Conservation (phyloP, 257 asterid species). For the Avicennia marina region DNA sequence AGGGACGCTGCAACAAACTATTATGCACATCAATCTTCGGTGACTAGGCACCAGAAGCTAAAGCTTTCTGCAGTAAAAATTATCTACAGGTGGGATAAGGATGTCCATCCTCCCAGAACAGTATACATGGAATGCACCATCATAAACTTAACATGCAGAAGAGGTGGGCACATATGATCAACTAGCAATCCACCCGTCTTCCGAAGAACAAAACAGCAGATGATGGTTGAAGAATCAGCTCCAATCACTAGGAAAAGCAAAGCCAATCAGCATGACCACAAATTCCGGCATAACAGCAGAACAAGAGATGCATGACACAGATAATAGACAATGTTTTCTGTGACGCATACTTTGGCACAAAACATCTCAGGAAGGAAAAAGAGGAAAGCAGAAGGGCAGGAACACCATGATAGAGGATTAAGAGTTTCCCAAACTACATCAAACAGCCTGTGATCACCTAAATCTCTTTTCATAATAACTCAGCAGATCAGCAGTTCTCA, state of each 20-base stretch:
- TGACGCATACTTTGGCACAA: too few relatives aligned
- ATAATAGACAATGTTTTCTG: too few relatives aligned
- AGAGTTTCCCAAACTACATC: too few relatives aligned
- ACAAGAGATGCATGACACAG: too few relatives aligned
- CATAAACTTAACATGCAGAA: not conserved
- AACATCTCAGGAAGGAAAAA: too few relatives aligned
- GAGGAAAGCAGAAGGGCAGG: too few relatives aligned
- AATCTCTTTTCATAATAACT: too few relatives aligned
- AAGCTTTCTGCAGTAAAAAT: constrained; percentile 15
- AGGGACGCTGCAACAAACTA: too few relatives aligned
- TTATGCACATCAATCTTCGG: constrained; percentile 20
- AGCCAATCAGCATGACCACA: not conserved
- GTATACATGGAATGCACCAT: not conserved
- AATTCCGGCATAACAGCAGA: too few relatives aligned
- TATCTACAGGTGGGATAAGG: constrained; percentile 22
- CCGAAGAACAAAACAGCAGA: not conserved
- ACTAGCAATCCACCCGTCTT: not conserved
- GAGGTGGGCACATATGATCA: constrained; percentile 1
- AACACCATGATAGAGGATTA: too few relatives aligned
- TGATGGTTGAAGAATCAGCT: constrained; percentile 5
- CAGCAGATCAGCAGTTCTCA: too few relatives aligned
- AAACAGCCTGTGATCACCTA: too few relatives aligned
- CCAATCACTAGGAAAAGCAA: not conserved
- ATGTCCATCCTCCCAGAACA: constrained; percentile 5
- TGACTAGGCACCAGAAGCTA: constrained; percentile 10